phyloP scores from a whole-genome alignment of 768 basidiomycete genomes.

The Sporobolomyces phaffii region DNA sequence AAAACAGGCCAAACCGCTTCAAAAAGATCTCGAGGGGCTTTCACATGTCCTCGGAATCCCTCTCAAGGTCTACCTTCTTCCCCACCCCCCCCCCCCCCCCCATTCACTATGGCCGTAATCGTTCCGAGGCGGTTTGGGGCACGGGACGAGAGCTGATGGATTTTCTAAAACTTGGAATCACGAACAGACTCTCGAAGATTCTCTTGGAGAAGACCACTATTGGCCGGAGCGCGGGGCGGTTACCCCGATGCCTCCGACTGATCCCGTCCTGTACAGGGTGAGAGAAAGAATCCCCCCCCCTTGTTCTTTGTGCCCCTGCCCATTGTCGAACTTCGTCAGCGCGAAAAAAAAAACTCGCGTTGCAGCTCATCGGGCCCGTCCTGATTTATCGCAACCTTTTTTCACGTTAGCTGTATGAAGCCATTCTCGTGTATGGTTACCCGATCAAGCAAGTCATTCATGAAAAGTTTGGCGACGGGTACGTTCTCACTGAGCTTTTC shows the following conservation, averaged over 20 bases:
- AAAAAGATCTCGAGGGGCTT: constrained; percentile 58
- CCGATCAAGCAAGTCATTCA: constrained; percentile 12
- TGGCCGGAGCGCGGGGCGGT: constrained; percentile 62
- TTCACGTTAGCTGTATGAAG: neutral
- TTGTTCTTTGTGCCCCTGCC: too few species aligned
- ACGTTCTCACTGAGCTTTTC: neutral
- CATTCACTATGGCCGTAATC: too few species aligned
- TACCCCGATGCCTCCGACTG: constrained; percentile 65
- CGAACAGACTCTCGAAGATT: constrained; percentile 47
- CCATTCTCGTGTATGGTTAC: constrained; percentile 12
- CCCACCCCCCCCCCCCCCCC: too few species aligned
- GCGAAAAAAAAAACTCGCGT: too few species aligned
- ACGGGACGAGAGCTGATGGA: too few species aligned
- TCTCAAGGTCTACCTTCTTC: neutral
- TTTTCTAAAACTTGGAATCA: too few species aligned
- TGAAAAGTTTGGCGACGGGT: constrained; percentile 32
- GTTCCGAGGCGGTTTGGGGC: too few species aligned
- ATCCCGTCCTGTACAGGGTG: constrained; percentile 73
- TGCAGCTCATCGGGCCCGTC: too few species aligned
- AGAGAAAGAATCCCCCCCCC: too few species aligned
- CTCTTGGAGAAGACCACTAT: constrained; percentile 63
- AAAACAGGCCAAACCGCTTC: constrained; percentile 62
- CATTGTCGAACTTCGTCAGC: too few species aligned
- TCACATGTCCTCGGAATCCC: constrained; percentile 54
- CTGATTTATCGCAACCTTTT: too few species aligned